Evolutionary conservation across 495 filamentous ascomycete genomes (phyloP), one percentile per base, ranked within the genome.

Genomic region (Viridothelium virens): DNA sequence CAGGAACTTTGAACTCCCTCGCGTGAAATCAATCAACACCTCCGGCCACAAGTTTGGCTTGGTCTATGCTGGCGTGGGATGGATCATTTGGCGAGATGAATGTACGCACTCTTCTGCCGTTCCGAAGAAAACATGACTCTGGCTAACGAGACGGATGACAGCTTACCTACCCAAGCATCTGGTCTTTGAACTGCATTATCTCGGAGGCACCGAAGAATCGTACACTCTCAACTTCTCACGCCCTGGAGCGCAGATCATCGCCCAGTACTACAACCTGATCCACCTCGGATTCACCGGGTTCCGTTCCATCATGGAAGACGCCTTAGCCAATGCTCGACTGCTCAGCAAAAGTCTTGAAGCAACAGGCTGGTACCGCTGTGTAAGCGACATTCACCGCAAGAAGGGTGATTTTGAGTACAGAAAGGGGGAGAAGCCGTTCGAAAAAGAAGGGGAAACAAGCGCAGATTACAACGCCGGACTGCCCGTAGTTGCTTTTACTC

Each of bases 141-240:
- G 62, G n/a, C n/a, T 25, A 16, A 34, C 62, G 39, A 63, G 44
- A 11, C 11, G 12, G 11, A 33, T 1, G 5, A 33, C 14, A 63
- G 62, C 79, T 34, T 59, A 59, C 68, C 82, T 91, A 31, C 87
- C 89, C n/a, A 82, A 85, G 68, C 80, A 89, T 64, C 79, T 91
- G 7, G 80, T 91, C 69, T 91, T 91, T 71, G 85, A 91, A 70
- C 79, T 91, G 9, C 85, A 89, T 71, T 91, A 91, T 67, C 82
- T 91, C 2, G 88, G 88, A 41, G 89, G 89, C 31, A 89, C 85
- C 1, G 88, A 91, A 72, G 79, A 88, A 68, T 88, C 86, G 0
- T 91, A 83, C 75, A 89, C 87, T 0, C 83, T 91, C 38, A 91
- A 91, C 77, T 91, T 91, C 75, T 88, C 86, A 2, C 81, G 88